A percentile compares a stretch with the other conserved stretches of the same genome.
Evolutionary conservation across 306 rosid genomes (phyloP).

Genomic region (Fagus crenata): DNA sequence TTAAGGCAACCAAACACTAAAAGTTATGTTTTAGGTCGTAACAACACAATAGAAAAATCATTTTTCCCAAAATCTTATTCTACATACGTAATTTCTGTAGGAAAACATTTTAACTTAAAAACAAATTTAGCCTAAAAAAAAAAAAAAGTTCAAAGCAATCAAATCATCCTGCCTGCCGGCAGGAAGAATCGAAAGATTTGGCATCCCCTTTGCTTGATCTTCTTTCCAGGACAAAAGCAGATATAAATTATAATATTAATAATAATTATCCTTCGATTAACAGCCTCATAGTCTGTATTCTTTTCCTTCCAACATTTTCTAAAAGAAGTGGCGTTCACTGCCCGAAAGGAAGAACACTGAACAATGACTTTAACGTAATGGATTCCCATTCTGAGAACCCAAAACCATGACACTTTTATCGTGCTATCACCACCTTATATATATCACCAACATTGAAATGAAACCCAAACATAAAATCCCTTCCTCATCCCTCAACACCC

Average conservation of each 20-base stretch:
- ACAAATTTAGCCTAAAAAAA: too few relatives aligned
- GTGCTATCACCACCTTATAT: background rate
- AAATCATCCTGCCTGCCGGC: too few relatives aligned
- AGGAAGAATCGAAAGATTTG: background rate
- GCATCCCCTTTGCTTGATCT: constrained; percentile 16
- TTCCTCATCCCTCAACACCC: constrained; percentile 6
- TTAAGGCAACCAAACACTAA: too few relatives aligned
- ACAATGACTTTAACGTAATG: background rate
- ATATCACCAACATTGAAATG: background rate
- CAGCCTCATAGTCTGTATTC: constrained; percentile 18
- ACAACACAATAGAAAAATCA: too few relatives aligned
- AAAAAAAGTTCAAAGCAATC: too few relatives aligned
- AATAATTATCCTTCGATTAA: constrained; percentile 7
- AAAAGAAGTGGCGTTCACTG: constrained; percentile 15
- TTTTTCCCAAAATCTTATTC: too few relatives aligned
- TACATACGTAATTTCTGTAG: background rate
- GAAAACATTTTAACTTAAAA: too few relatives aligned
- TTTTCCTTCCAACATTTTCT: background rate
- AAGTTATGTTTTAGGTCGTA: too few relatives aligned
- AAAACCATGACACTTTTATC: background rate
- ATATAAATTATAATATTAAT: background rate
- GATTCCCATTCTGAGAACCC: constrained; percentile 26
- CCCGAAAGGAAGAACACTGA: background rate
- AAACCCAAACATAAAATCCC: background rate
- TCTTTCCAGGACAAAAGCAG: background rate